Evolutionary conservation across 768 basidiomycete species (phyloP).

Genomic region (Rhizopogon vesiculosus): DNA sequence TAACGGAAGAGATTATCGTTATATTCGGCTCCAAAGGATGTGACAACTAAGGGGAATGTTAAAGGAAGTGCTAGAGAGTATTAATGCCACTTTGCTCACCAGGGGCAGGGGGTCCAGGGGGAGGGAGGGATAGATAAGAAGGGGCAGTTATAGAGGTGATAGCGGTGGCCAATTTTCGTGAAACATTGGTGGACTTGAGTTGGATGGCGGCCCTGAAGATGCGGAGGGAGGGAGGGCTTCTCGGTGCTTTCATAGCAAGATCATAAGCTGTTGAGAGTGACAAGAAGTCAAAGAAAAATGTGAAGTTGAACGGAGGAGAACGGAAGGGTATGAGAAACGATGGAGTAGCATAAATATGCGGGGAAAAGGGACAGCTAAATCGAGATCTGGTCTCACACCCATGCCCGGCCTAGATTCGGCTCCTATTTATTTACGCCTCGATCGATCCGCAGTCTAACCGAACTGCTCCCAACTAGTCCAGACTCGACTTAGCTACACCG

Average conservation of each 20-base stretch:
- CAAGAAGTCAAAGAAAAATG: neutral
- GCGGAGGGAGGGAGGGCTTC: neutral
- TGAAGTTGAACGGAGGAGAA: too few species aligned
- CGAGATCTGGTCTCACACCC: constrained; percentile 4
- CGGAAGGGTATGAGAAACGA: too few species aligned
- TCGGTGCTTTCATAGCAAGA: constrained; percentile 6
- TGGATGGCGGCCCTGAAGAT: constrained; percentile 2
- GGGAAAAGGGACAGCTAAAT: constrained; percentile 3
- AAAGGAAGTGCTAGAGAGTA: neutral
- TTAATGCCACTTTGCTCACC: neutral
- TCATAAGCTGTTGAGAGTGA: neutral
- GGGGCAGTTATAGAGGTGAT: constrained; percentile 7
- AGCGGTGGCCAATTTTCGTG: constrained; percentile 6
- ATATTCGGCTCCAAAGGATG: neutral
- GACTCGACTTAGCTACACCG: too few species aligned
- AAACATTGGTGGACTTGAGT: neutral
- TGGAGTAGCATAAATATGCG: constrained; percentile 6
- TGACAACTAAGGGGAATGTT: neutral
- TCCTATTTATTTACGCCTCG: too few species aligned
- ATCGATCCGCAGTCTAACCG: too few species aligned
- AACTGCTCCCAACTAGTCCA: too few species aligned
- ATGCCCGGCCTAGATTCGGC: neutral
- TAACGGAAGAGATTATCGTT: constrained; percentile 9
- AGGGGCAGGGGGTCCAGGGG: constrained; percentile 2
- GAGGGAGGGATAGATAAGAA: constrained; percentile 8